A percentile compares a stretch with the other conserved stretches of the same genome.
Evolutionary conservation across 352 stramenopile species (phyloP).

Genomic region (Elongisporangium senticosum): DNA sequence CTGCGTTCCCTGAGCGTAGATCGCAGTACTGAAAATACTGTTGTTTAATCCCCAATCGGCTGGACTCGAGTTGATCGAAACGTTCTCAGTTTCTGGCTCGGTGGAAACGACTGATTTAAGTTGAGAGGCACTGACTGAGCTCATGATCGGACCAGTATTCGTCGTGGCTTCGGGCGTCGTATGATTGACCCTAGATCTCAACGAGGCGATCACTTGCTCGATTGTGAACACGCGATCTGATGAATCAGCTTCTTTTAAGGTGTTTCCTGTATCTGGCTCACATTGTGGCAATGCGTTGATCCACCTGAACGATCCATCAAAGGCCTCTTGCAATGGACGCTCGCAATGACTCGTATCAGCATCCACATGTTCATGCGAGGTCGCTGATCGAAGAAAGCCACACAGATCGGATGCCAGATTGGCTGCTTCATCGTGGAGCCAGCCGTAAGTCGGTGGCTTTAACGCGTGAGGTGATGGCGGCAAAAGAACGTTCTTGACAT

Average conservation of each 20-base stretch:
- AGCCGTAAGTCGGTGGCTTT: slow-evolving; percentile 8
- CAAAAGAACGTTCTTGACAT: slow-evolving; percentile 31
- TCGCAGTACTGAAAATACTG: too few relatives aligned
- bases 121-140: too few relatives aligned
- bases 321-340: slow-evolving; percentile 9
- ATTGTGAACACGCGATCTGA: slow-evolving; percentile 12
- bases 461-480: background rate
- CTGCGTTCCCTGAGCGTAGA: too few relatives aligned
- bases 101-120: too few relatives aligned
- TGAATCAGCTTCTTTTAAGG: background rate
- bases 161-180: too few relatives aligned
- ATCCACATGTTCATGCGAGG: background rate
- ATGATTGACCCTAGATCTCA: slow-evolving; percentile 7
- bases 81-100: too few relatives aligned
- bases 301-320: slow-evolving; percentile 34
- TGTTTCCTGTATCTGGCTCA: background rate
- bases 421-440: slow-evolving; percentile 26
- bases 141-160: too few relatives aligned
- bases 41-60: too few relatives aligned
- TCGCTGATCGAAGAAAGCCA: slow-evolving; percentile 12
- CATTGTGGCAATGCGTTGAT: slow-evolving; percentile 25
- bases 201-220: slow-evolving; percentile 17
- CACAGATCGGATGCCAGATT: slow-evolving; percentile 45
- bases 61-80: too few relatives aligned
- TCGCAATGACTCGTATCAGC: slow-evolving; percentile 8